Percentiles rank a stretch among this genome's conserved stretches.
Conservation (phyloP, 2,329 filamentous ascomycete species). For the Colletotrichum spinosum region DNA sequence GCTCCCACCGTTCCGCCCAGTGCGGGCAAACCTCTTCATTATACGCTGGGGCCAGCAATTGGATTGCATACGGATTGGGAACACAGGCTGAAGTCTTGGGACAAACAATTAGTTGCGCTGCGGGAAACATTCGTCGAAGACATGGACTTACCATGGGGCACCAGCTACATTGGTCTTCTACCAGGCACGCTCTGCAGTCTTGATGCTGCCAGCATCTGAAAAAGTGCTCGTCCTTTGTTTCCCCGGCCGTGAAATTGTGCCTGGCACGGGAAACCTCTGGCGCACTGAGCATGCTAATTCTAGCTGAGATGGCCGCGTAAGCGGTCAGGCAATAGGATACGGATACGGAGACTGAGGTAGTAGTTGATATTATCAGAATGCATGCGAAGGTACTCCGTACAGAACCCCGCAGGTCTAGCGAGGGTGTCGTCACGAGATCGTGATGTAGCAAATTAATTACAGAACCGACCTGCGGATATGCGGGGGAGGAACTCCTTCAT, state of each 20-base stretch:
- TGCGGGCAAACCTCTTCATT: slow-evolving; percentile 64
- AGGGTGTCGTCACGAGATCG: too few species aligned
- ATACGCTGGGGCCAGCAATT: slow-evolving; percentile 62
- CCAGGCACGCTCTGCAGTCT: slow-evolving; percentile 60
- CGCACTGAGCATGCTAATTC: neutral
- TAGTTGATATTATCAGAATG: neutral
- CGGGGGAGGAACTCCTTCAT: slow-evolving; percentile 13
- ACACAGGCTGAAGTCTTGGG: slow-evolving; percentile 65
- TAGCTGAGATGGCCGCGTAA: neutral
- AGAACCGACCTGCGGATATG: slow-evolving; percentile 1
- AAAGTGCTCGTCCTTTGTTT: slow-evolving; percentile 53
- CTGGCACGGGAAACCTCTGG: slow-evolving; percentile 20
- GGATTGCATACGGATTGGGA: slow-evolving; percentile 59
- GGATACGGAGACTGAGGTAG: neutral
- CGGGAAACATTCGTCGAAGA: neutral
- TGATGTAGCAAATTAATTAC: neutral
- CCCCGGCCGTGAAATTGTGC: slow-evolving; percentile 46
- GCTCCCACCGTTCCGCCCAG: slow-evolving; percentile 56
- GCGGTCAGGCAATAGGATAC: neutral
- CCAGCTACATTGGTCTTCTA: slow-evolving; percentile 59
- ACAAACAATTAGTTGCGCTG: slow-evolving; percentile 11
- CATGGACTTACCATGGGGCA: slow-evolving; percentile 60
- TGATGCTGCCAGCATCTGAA: slow-evolving; percentile 63
- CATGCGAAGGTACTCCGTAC: neutral
- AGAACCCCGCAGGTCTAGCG: neutral